phyloP scores from a whole-genome alignment of 2,329 filamentous ascomycete species.

The Pseudogymnoascus sp. region DNA sequence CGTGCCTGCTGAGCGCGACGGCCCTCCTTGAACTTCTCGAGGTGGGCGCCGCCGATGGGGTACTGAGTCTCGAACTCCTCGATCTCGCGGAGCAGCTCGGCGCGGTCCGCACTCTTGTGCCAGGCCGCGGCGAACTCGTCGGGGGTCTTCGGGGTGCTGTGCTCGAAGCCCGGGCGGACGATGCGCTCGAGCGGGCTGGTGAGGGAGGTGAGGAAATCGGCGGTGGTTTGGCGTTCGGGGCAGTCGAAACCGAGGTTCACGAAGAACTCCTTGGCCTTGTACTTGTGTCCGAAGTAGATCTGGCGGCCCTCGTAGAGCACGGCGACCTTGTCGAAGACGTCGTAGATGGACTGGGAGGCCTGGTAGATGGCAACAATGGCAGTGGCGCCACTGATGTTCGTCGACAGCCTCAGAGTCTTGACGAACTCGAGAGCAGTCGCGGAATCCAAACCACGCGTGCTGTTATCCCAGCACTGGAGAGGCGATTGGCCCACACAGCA shows the following conservation, averaged over 20 bases:
- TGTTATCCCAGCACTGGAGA: conserved; percentile 69
- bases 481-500: conserved; percentile 53
- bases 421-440: conserved; percentile 68
- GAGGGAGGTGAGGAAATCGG: conserved; percentile 71
- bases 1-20: conserved; percentile 25
- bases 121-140: conserved; percentile 47
- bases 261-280: conserved; percentile 60
- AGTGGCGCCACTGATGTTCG: conserved; percentile 54
- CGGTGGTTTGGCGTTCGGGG: conserved; percentile 44
- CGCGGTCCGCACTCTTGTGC: conserved; percentile 37
- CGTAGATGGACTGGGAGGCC: conserved; percentile 59
- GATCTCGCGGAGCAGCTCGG: conserved; percentile 39
- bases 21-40: conserved; percentile 33
- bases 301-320: conserved; percentile 61
- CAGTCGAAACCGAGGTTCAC: conserved; percentile 63
- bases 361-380: conserved; percentile 65
- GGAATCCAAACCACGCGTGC: conserved; percentile 64
- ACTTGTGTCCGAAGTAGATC: conserved; percentile 60
- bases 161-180: conserved; percentile 46
- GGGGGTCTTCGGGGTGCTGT: conserved; percentile 45
- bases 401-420: conserved; percentile 53
- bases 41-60: conserved; percentile 23
- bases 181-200: conserved; percentile 53
- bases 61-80: conserved; percentile 40
- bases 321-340: conserved; percentile 60